Evolutionary conservation across 1,284 basidiomycete species (phyloP), one percentile per base, ranked within the genome.

Genomic region (Malassezia obtusa): DNA sequence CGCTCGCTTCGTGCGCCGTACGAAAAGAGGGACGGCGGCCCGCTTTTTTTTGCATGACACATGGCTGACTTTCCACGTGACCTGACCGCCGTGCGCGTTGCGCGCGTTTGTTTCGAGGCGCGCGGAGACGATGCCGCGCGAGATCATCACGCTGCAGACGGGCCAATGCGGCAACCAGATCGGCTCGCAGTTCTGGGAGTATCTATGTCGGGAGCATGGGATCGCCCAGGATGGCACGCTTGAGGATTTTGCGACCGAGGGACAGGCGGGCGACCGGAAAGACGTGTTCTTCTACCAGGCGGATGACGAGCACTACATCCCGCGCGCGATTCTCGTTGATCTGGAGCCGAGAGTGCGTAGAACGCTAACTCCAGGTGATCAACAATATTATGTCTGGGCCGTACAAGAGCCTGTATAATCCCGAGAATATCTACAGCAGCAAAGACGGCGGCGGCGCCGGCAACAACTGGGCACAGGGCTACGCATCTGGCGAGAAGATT

Each of bases 251-350:
- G 71, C 69, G 37, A 61, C 62, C 4, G 69, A 71, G 48, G 63
- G 62, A 17, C 54, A 57, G 14, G 68, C 64, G 1, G 69, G 66
- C 19, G 94, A 98, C 76, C 80, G 94, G 64, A 99, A 98, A 72
- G 94, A 99, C 76, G 92, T 96, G 37, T 99, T 99, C 78, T 99
- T 99, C 78, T 99, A 99, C 75, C 94, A 98, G 75, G 94, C 94
- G 11, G 94, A 99, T 75, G 94, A 99, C 73, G 94, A 98, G 74
- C 92, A 96, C 71, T 99, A 98, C 75, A 91, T 98, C 63, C 94
- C 94, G 9, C 82, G 94, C 50, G 89, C 94, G 4, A 92, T 98
- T 59, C 81, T 98, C 22, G 84, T 98, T 52, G 94, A 99, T 77
- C 81, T 95, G n/a, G 94, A 99, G 74, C 94, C 94, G 41, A 22